These are phyloP conservation scores for Viridothelium virens DNA, from an alignment of 495 filamentous ascomycete species.

Conservation along the genomic window DNA sequence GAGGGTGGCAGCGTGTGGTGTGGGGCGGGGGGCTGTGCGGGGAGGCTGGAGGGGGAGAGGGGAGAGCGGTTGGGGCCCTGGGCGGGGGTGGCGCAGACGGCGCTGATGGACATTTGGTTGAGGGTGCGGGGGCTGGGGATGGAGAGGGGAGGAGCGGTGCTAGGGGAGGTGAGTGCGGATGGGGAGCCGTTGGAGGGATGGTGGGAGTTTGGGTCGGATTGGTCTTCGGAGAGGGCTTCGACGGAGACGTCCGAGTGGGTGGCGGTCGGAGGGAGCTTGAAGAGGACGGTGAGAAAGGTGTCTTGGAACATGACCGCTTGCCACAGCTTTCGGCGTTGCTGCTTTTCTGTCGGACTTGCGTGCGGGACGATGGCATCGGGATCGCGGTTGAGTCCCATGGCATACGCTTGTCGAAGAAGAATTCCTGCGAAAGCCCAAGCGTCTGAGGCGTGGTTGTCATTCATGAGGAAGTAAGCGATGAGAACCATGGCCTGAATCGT, in stretches of 20 bases:
- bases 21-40: slow-evolving; percentile 18
- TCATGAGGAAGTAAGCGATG: slow-evolving; percentile 68
- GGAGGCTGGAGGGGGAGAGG: neutral
- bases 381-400: slow-evolving; percentile 66
- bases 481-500: slow-evolving; percentile 67
- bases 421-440: slow-evolving; percentile 69
- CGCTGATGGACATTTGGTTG: slow-evolving; percentile 38
- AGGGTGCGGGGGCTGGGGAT: slow-evolving; percentile 17
- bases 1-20: slow-evolving; percentile 40
- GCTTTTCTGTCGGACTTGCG: slow-evolving; percentile 55
- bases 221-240: slow-evolving; percentile 49
- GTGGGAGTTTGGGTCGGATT: slow-evolving; percentile 21
- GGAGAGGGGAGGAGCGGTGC: neutral
- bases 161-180: slow-evolving; percentile 11
- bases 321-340: slow-evolving; percentile 64
- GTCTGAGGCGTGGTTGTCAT: slow-evolving; percentile 68
- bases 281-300: slow-evolving; percentile 67
- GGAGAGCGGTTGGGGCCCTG: slow-evolving; percentile 17
- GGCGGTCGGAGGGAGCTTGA: slow-evolving; percentile 61
- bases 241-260: slow-evolving; percentile 64
- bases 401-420: slow-evolving; percentile 61
- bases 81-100: slow-evolving; percentile 25
- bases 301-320: slow-evolving; percentile 68
- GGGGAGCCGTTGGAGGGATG: slow-evolving; percentile 12
- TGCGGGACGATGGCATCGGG: slow-evolving; percentile 58